Conservation (phyloP, 225 moss, liverwort and hornwort species). For the Takakia lepidozioides region DNA sequence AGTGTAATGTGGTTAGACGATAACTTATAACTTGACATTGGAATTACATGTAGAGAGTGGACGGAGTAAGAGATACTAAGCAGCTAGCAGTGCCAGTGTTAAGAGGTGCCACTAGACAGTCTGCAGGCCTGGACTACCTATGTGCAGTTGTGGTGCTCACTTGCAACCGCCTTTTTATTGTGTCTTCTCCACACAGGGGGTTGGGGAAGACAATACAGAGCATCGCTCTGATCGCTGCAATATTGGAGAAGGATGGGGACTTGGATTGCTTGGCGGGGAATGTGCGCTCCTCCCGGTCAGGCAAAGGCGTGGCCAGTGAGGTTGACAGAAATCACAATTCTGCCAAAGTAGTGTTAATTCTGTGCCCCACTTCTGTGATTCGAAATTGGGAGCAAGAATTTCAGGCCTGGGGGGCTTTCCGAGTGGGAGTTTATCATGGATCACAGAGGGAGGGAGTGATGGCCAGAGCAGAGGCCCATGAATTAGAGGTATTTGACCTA, state of each 20-base stretch:
- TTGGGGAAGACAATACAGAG: slow-evolving; percentile 94
- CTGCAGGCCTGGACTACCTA: too few species aligned
- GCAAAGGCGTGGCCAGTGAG: neutral
- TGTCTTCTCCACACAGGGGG: too few species aligned
- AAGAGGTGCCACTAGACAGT: too few species aligned
- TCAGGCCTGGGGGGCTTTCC: slow-evolving; percentile 76
- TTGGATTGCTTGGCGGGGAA: neutral
- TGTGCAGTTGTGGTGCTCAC: too few species aligned
- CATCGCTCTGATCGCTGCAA: slow-evolving; percentile 80
- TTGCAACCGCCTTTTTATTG: too few species aligned
- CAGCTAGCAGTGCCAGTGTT: too few species aligned
- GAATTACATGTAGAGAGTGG: too few species aligned
- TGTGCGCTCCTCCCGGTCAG: slow-evolving; percentile 2
- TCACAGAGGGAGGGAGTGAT: slow-evolving; percentile 55
- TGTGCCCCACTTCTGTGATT: slow-evolving; percentile 93
- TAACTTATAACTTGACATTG: too few species aligned
- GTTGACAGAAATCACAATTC: slow-evolving; percentile 8
- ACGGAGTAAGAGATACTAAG: too few species aligned
- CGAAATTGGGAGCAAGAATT: slow-evolving; percentile 95
- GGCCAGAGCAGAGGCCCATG: slow-evolving; percentile 32
- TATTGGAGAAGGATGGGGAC: slow-evolving; percentile 51
- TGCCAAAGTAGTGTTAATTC: slow-evolving; percentile 57
- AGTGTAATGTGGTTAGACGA: too few species aligned
- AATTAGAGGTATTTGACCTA: slow-evolving; percentile 47
- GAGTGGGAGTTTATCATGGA: slow-evolving; percentile 78